Conservation (phyloP, 768 basidiomycete species). For the Boletus tylopilopsis region DNA sequence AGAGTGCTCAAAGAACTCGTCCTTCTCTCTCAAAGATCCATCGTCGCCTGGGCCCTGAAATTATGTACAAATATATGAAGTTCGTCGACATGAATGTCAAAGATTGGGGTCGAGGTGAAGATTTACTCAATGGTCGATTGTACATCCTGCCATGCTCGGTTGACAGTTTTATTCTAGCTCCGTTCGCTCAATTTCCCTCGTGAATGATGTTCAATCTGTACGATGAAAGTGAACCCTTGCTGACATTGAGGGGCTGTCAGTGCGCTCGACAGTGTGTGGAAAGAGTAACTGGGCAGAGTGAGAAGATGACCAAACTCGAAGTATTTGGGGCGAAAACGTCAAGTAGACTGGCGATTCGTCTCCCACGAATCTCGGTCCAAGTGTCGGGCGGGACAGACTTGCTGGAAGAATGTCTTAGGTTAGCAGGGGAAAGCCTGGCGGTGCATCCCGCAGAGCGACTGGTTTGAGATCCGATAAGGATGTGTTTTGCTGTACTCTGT, state of each 20-base stretch:
- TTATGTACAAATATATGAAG: slow-evolving; percentile 23
- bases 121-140: slow-evolving; percentile 34
- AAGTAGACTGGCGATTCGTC: slow-evolving; percentile 27
- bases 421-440: too few relatives aligned
- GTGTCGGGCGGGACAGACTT: too few relatives aligned
- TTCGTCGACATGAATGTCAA: slow-evolving; percentile 26
- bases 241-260: slow-evolving; percentile 39
- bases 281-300: slow-evolving; percentile 12
- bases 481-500: too few relatives aligned
- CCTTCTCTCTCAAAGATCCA: slow-evolving; percentile 21
- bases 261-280: slow-evolving; percentile 37
- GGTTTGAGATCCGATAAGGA: too few relatives aligned
- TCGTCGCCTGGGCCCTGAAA: not conserved
- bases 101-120: slow-evolving; percentile 34
- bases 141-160: not conserved
- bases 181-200: too few relatives aligned
- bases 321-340: slow-evolving; percentile 29
- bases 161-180: not conserved
- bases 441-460: too few relatives aligned
- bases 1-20: slow-evolving; percentile 26
- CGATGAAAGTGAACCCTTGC: too few relatives aligned
- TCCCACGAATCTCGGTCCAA: too few relatives aligned
- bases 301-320: slow-evolving; percentile 18
- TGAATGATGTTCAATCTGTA: too few relatives aligned
- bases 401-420: too few relatives aligned